Evolutionary conservation across 352 stramenopile genomes (phyloP).

Genomic region (Pythium scleroteichum): DNA sequence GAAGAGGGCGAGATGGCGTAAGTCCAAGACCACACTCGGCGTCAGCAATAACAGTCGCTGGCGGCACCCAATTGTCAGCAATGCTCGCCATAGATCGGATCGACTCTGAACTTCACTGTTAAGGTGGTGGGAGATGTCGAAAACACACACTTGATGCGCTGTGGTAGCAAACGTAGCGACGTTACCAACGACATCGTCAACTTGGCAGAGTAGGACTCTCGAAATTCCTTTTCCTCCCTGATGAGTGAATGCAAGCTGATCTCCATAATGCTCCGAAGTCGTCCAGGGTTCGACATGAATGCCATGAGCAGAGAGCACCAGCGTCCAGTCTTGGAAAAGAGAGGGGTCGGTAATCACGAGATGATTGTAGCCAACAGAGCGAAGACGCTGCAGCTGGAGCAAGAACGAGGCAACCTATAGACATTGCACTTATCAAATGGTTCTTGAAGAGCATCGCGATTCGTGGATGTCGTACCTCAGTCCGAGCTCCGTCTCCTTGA

Average conservation of each 20-base stretch:
- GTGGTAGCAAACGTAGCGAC: conserved; percentile 2
- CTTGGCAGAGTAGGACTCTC: conserved; percentile 11
- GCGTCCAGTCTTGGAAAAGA: conserved; percentile 10
- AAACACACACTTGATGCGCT: conserved; percentile 23
- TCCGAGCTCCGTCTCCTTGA: conserved; percentile 13
- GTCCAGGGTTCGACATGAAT: conserved; percentile 2
- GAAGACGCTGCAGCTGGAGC: conserved; percentile 16
- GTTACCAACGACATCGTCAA: conserved; percentile 1
- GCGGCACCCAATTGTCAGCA: too few relatives aligned
- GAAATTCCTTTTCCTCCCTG: conserved; percentile 2
- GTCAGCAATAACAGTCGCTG: conserved; percentile 45
- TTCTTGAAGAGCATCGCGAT: too few relatives aligned
- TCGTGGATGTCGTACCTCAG: conserved; percentile 18
- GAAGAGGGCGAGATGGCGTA: conserved; percentile 58
- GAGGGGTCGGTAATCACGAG: conserved; percentile 12
- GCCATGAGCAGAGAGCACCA: conserved; percentile 3
- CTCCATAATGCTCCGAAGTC: neutral
- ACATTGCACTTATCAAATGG: neutral
- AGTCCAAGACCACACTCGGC: conserved; percentile 3
- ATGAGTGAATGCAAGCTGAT: neutral
- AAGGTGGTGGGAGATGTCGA: conserved; percentile 33
- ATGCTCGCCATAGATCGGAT: too few relatives aligned
- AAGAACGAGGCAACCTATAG: conserved; percentile 14
- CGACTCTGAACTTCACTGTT: too few relatives aligned
- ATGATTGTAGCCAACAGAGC: conserved; percentile 2